Evolutionary conservation across 305 asterid species (phyloP).

Genomic region (Fraxinus angustifolia): DNA sequence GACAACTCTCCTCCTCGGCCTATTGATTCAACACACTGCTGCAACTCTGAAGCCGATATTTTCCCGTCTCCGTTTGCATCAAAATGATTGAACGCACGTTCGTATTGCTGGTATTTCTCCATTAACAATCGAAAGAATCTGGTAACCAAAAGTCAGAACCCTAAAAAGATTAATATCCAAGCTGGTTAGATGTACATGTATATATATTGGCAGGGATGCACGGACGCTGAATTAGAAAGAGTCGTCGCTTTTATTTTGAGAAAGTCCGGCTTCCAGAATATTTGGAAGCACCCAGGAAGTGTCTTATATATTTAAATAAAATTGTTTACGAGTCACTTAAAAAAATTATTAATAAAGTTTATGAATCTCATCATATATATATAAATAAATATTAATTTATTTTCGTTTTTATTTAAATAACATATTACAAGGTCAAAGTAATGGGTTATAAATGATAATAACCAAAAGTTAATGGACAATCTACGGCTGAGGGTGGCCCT

Average conservation of each 20-base stretch:
- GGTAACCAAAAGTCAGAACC: background rate
- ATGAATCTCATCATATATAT: too few relatives aligned
- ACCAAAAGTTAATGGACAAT: too few relatives aligned
- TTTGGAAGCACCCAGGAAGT: background rate
- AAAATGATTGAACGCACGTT: slow-evolving; percentile 38
- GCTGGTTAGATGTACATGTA: background rate
- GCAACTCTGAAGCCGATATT: slow-evolving; percentile 39
- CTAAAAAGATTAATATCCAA: background rate
- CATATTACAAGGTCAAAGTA: too few relatives aligned
- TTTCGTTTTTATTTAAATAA: too few relatives aligned
- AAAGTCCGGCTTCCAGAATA: slow-evolving; percentile 1
- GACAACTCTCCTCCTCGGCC: slow-evolving; percentile 28
- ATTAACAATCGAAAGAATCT: slow-evolving; percentile 12
- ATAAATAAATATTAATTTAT: too few relatives aligned
- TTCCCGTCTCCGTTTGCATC: slow-evolving; percentile 44
- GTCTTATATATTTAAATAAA: too few relatives aligned
- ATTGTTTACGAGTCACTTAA: too few relatives aligned
- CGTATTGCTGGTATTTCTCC: slow-evolving; percentile 38
- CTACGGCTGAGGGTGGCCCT: too few relatives aligned
- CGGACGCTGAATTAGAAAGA: background rate
- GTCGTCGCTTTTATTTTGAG: background rate
- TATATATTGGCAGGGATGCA: background rate
- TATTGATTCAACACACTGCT: slow-evolving; percentile 25
- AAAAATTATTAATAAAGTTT: too few relatives aligned
- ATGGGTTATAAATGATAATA: background rate